Percentiles rank a stretch among this genome's conserved stretches.
These are phyloP conservation scores for Ensete ventricosum DNA, from an alignment of 176 grass and related monocot genomes.

Conservation along the genomic window DNA sequence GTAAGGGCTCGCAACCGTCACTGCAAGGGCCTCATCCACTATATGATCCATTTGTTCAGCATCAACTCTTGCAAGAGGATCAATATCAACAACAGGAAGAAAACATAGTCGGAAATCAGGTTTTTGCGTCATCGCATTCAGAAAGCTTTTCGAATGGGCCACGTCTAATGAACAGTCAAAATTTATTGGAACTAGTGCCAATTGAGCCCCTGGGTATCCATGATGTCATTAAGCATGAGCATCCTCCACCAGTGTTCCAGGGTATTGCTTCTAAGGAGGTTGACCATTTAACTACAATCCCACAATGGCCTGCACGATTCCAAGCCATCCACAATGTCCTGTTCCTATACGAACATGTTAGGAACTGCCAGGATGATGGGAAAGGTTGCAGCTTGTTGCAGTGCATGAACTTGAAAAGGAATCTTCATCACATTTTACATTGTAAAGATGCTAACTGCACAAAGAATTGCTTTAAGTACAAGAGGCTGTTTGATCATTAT, in stretches of 20 bases:
- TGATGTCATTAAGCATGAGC: conserved; percentile 2
- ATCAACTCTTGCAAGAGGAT: neutral
- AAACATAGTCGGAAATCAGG: neutral
- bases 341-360: conserved; percentile 28
- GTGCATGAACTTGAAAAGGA: conserved; percentile 33
- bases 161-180: neutral
- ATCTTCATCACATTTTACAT: conserved; percentile 8
- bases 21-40: neutral
- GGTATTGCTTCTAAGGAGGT: neutral
- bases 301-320: conserved; percentile 2
- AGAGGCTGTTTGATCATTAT: conserved; percentile 16
- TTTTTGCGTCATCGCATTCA: neutral
- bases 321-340: conserved; percentile 12
- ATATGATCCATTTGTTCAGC: neutral
- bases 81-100: conserved; percentile 1
- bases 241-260: neutral
- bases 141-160: neutral
- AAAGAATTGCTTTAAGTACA: conserved; percentile 31
- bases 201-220: neutral
- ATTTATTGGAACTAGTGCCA: neutral
- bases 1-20: neutral
- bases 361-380: conserved; percentile 10
- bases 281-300: conserved; percentile 27
- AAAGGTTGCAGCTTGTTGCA: conserved; percentile 18
- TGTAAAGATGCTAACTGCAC: conserved; percentile 17